Evolutionary conservation across 176 grass and related monocot genomes (phyloP).

Genomic region (Luzula sylvatica): DNA sequence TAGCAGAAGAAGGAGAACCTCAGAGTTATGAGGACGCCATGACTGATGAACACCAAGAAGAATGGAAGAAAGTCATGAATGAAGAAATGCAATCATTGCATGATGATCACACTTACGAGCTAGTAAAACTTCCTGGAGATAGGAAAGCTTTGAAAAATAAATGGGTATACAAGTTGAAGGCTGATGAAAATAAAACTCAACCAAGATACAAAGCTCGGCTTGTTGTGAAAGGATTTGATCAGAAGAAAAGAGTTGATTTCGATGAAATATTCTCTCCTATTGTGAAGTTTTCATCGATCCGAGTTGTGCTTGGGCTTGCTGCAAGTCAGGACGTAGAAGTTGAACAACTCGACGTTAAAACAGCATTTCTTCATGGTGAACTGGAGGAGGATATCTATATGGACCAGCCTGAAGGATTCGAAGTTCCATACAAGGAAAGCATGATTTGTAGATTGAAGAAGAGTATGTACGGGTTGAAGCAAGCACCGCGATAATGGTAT

Average conservation of each 20-base stretch:
- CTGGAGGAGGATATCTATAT: too few species aligned
- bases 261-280: background rate
- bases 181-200: background rate
- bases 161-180: background rate
- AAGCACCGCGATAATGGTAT: background rate
- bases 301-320: background rate
- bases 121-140: background rate
- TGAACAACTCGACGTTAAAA: background rate
- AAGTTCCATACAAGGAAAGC: background rate
- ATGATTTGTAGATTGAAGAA: constrained; percentile 10
- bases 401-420: background rate
- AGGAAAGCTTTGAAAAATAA: constrained; percentile 9
- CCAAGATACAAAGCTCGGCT: constrained; percentile 1
- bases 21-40: constrained; percentile 7
- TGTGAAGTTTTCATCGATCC: background rate
- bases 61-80: constrained; percentile 4
- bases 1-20: background rate
- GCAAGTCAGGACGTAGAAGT: background rate
- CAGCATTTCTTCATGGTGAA: background rate
- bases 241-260: background rate
- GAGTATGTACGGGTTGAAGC: background rate
- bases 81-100: constrained; percentile 15
- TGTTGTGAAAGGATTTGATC: background rate
- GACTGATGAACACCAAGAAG: background rate
- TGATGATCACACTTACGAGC: constrained; percentile 2